Percentiles rank a stretch among this genome's conserved stretches.
phyloP scores from a whole-genome alignment of 208 protist species.

The Trypanosoma theileri region DNA sequence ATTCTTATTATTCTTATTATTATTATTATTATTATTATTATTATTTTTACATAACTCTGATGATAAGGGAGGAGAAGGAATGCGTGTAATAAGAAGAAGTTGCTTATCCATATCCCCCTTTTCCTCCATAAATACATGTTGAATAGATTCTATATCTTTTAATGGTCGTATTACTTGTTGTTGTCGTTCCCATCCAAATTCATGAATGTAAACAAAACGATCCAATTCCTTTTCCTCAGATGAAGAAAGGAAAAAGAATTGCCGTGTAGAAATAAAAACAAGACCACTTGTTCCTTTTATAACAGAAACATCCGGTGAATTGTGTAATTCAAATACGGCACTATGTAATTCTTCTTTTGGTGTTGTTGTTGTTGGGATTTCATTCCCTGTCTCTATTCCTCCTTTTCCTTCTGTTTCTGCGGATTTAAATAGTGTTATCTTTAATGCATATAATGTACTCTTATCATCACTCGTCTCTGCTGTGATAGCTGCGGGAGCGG shows the following conservation, averaged over 20 bases:
- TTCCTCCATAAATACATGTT: background rate
- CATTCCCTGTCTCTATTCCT: background rate
- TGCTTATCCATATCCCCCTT: background rate
- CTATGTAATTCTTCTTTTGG: slow-evolving; percentile 4
- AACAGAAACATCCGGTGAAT: slow-evolving; percentile 17
- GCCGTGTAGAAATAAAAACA: slow-evolving; percentile 46
- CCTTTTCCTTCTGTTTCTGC: background rate
- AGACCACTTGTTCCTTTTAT: slow-evolving; percentile 36
- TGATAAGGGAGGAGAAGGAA: background rate
- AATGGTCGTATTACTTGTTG: slow-evolving; percentile 8
- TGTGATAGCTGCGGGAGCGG: background rate
- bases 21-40: background rate
- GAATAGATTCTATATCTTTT: slow-evolving; percentile 5
- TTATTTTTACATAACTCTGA: background rate
- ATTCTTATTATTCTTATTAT: background rate
- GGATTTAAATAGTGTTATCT: slow-evolving; percentile 21
- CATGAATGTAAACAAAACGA: slow-evolving; percentile 20
- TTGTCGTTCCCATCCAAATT: slow-evolving; percentile 22
- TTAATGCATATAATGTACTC: slow-evolving; percentile 13
- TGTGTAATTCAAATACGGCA: slow-evolving; percentile 29
- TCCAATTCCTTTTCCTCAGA: slow-evolving; percentile 6
- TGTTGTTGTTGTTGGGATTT: background rate
- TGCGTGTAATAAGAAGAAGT: slow-evolving; percentile 13
- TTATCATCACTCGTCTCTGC: background rate
- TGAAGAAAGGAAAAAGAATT: slow-evolving; percentile 46